Percentiles rank a stretch among this genome's conserved stretches.
Conservation (phyloP, 768 basidiomycete species). For the Podaxis mareebaensis region DNA sequence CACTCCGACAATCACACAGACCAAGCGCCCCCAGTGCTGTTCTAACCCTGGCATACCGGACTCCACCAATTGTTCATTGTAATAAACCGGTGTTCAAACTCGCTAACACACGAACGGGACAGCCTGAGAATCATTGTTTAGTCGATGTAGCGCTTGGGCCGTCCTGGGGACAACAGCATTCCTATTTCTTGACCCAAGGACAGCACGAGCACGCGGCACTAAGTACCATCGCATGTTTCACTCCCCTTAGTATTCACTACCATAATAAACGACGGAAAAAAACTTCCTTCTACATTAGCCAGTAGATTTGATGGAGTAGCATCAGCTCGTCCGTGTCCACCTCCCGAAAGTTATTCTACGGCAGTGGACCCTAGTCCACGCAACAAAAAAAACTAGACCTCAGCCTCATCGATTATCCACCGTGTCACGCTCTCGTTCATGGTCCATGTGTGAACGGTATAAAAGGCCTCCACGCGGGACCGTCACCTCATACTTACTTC, state of each 20-base stretch:
- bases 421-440: slow-evolving; percentile 1
- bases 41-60: not conserved
- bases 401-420: not conserved
- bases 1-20: not conserved
- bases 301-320: not conserved
- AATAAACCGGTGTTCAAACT: not conserved
- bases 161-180: not conserved
- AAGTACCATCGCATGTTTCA: not conserved
- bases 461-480: slow-evolving; percentile 13
- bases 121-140: not conserved
- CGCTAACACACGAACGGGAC: not conserved
- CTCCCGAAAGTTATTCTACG: not conserved
- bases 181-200: not conserved
- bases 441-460: slow-evolving; percentile 9
- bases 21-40: not conserved
- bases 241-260: not conserved
- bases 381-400: not conserved
- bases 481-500: slow-evolving; percentile 16
- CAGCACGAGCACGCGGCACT: not conserved
- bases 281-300: not conserved
- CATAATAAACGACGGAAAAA: not conserved
- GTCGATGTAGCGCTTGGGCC: slow-evolving; percentile 5
- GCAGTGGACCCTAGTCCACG: not conserved
- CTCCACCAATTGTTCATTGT: not conserved
- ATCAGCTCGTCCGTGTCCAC: not conserved